Evolutionary conservation across 2,329 filamentous ascomycete genomes (phyloP).

Genomic region (Mycocentrospora acerina): DNA sequence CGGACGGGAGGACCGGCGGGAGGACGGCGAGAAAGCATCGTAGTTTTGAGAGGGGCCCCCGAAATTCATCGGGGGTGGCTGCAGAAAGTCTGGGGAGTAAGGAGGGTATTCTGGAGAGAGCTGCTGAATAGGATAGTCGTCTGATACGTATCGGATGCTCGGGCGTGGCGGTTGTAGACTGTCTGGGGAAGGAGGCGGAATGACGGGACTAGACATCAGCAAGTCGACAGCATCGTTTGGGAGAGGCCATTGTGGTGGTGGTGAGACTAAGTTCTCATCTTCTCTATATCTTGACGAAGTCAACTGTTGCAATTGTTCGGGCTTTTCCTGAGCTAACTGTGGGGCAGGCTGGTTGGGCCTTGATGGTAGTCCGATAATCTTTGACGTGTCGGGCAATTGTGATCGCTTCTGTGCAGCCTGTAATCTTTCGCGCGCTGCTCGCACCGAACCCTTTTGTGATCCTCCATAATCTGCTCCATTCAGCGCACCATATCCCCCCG

Average conservation of each 20-base stretch:
- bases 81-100: slow-evolving; percentile 19
- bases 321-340: slow-evolving; percentile 19
- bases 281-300: slow-evolving; percentile 18
- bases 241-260: slow-evolving; percentile 51
- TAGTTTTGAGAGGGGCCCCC: slow-evolving; percentile 33
- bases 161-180: slow-evolving; percentile 45
- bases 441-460: slow-evolving; percentile 38
- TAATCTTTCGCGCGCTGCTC: slow-evolving; percentile 39
- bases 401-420: slow-evolving; percentile 31
- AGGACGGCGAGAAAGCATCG: slow-evolving; percentile 36
- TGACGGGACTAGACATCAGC: slow-evolving; percentile 24
- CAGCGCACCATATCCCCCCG: slow-evolving; percentile 33
- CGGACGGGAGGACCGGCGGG: slow-evolving; percentile 33
- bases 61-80: slow-evolving; percentile 23
- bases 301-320: slow-evolving; percentile 14
- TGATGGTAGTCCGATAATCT: slow-evolving; percentile 38
- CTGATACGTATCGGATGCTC: slow-evolving; percentile 43
- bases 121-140: slow-evolving; percentile 37
- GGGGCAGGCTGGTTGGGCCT: slow-evolving; percentile 38
- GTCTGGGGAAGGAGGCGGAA: slow-evolving; percentile 26
- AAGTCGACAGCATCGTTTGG: slow-evolving; percentile 36
- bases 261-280: slow-evolving; percentile 24
- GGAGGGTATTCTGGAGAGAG: slow-evolving; percentile 24
- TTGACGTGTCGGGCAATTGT: slow-evolving; percentile 34
- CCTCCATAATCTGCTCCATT: slow-evolving; percentile 22